A percentile compares a stretch with the other conserved stretches of the same genome.
phyloP scores from a whole-genome alignment of 2,329 filamentous ascomycete species.

The Phaeosphaeria sp. region DNA sequence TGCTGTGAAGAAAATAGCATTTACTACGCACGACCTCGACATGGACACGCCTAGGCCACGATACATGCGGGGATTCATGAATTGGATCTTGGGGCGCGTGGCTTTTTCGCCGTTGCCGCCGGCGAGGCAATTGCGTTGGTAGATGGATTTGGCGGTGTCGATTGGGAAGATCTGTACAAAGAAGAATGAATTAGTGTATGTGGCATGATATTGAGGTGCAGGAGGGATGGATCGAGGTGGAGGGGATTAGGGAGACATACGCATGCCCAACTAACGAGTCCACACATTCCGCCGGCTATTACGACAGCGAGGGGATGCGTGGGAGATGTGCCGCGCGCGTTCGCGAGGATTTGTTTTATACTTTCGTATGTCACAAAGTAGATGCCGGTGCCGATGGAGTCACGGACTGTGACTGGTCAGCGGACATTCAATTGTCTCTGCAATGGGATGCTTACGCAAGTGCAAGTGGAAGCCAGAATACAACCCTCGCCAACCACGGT shows the following conservation, averaged over 20 bases:
- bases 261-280: slow-evolving; percentile 83
- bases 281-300: slow-evolving; percentile 79
- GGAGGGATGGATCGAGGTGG: not conserved
- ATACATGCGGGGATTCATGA: slow-evolving; percentile 80
- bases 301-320: slow-evolving; percentile 81
- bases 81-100: slow-evolving; percentile 71
- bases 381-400: slow-evolving; percentile 81
- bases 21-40: slow-evolving; percentile 80
- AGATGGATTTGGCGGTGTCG: slow-evolving; percentile 84
- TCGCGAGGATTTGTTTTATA: slow-evolving; percentile 80
- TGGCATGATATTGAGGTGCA: too few relatives aligned
- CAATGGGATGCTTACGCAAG: slow-evolving; percentile 63
- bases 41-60: slow-evolving; percentile 82
- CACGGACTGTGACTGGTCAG: slow-evolving; percentile 65
- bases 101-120: slow-evolving; percentile 64
- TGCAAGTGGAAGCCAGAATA: slow-evolving; percentile 84
- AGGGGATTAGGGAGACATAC: slow-evolving; percentile 54
- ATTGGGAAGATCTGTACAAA: slow-evolving; percentile 63
- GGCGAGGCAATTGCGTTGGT: slow-evolving; percentile 80
- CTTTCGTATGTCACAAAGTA: slow-evolving; percentile 93
- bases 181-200: slow-evolving; percentile 11
- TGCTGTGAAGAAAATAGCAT: slow-evolving; percentile 88
- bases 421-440: not conserved
- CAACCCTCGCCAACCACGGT: slow-evolving; percentile 74
- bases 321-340: slow-evolving; percentile 74